Conservation (phyloP, 1,284 basidiomycete species). For the Sphagnurus paluster region DNA sequence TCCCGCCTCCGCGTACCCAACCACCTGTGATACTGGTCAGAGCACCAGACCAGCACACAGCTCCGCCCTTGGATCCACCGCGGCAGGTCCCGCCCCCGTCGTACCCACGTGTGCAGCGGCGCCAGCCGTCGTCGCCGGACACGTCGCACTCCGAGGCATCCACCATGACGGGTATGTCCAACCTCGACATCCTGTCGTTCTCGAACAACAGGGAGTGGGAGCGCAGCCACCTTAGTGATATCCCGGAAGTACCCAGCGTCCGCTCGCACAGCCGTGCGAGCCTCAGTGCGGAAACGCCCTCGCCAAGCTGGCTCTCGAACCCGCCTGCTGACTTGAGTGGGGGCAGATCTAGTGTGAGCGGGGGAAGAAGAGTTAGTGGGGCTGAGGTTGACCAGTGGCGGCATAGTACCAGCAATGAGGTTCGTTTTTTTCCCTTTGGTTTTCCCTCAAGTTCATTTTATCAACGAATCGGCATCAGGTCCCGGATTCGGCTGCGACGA, state of each 20-base stretch:
- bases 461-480: not conserved
- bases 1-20: conserved; percentile 13
- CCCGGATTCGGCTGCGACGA: not conserved
- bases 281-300: conserved; percentile 6
- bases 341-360: too few species aligned
- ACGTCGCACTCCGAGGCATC: conserved; percentile 8
- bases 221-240: conserved; percentile 14
- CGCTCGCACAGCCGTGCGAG: conserved; percentile 12
- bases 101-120: conserved; percentile 2
- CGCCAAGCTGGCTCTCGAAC: conserved; percentile 7
- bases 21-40: too few species aligned
- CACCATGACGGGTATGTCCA: conserved; percentile 10
- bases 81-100: conserved; percentile 11
- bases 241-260: conserved; percentile 14
- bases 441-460: not conserved
- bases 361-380: too few species aligned
- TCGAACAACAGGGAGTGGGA: not conserved
- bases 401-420: conserved; percentile 9
- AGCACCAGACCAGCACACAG: too few species aligned
- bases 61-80: not conserved
- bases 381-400: conserved; percentile 15
- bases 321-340: not conserved
- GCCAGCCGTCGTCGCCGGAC: conserved; percentile 12
- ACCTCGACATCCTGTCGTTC: conserved; percentile 17
- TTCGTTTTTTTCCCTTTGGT: not conserved